Base-by-base conservation (phyloP, 2,329 filamentous ascomycete genomes). In the Leptosphaerulina australis region DNA sequence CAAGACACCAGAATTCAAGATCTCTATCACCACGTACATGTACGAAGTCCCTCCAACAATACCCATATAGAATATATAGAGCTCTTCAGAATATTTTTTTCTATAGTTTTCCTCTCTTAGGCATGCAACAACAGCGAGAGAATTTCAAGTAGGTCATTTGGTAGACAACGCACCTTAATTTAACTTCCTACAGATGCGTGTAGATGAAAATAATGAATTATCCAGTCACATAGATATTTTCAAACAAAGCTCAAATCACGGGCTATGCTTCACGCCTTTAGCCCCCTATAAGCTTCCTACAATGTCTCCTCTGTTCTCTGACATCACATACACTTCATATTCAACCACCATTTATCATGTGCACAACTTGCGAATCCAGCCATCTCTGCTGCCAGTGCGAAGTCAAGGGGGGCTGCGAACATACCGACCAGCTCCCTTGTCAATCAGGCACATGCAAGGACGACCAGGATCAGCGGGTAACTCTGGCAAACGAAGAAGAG, bases 361-460 rank as follows among this genome's bases (percentile, higher is more conserved):
- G 43, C 28, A 46, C 18, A 11, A 25, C 34, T 2, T 31, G 31
- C 26, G 20, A 38, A 8, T 11, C 31, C 28, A 31, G 31, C 10
- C 38, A 38, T 15, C 26, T 31, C 14, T 20, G 15, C 26, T 46
- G 43, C 43, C 43, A 46, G 26, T 20, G 34, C 11, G 20, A 46
- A 11, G 20, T n/a, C 14, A 21, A 18, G 25, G 26, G 33, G 9
- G 18, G 38, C 20, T 38, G 26, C 26, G 38, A 37, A 12, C 34
- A 46, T 12, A 38, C 26, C 4, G 34, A 38, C 26, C 26, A 31
- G 7, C 9, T 37, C 17, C 25, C 33, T 2, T 45, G 43, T 26
- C n/a, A 38, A 15, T 31, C 20, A 11, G 33, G 33, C 20, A 46
- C 26, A 26, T 46, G 43, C 26, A 33, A 33, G 28, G 43, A 26